Conservation (phyloP, 2,329 filamentous ascomycete genomes). For the Fusarium virguliforme region DNA sequence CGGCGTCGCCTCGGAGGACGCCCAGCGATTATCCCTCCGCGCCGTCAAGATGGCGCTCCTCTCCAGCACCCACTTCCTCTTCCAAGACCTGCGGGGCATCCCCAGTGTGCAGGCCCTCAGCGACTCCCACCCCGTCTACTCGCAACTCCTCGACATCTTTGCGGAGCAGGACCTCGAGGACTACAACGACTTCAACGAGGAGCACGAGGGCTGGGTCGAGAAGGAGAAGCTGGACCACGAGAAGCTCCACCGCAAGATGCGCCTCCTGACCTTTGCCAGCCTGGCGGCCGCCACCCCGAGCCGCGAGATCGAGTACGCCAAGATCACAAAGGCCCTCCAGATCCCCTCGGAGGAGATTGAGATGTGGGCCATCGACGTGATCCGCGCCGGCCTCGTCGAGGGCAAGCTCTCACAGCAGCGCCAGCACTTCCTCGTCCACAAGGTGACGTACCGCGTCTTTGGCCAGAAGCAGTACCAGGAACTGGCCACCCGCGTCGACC, state of each 20-base stretch:
- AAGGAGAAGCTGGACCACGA: constrained; percentile 80
- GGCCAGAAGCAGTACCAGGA: constrained; percentile 99
- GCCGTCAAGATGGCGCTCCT: constrained; percentile 70
- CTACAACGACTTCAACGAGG: constrained; percentile 94
- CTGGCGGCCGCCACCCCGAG: constrained; percentile 87
- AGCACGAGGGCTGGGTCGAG: constrained; percentile 89
- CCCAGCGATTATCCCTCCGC: constrained; percentile 72
- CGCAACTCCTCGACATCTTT: constrained; percentile 95
- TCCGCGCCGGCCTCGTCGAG: constrained; percentile 94
- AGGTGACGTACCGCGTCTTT: constrained; percentile 96
- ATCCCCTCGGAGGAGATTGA: constrained; percentile 89
- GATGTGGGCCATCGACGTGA: constrained; percentile 99
- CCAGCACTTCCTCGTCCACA: constrained; percentile 94
- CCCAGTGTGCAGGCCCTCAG: constrained; percentile 88
- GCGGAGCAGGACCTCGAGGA: constrained; percentile 94
- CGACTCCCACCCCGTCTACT: constrained; percentile 87
- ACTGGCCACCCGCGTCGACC: constrained; percentile 89
- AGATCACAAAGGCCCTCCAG: constrained; percentile 88
- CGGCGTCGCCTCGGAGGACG: constrained; percentile 72
- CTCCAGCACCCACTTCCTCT: constrained; percentile 74
- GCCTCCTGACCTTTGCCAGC: constrained; percentile 91
- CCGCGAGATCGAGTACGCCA: constrained; percentile 89
- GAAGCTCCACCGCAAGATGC: constrained; percentile 93
- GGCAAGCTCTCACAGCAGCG: constrained; percentile 96
- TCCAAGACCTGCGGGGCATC: constrained; percentile 86